These are phyloP conservation scores for Poterioochromonas sp. DNA, from an alignment of 352 stramenopile genomes.

Conservation along the genomic window DNA sequence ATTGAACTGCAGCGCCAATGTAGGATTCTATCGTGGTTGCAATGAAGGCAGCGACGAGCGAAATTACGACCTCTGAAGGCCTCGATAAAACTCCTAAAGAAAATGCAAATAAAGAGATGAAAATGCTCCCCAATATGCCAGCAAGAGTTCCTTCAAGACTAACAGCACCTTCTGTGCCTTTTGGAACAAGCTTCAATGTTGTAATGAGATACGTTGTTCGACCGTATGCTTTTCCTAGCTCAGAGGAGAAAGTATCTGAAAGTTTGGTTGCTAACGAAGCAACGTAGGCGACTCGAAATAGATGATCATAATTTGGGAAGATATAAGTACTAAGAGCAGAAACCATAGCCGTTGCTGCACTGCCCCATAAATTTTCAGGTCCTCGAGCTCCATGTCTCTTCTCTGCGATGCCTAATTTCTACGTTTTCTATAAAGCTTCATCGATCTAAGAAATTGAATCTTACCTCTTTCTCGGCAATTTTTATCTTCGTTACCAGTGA, in stretches of 20 bases:
- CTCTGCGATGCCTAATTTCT: slow-evolving; percentile 58
- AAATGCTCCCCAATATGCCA: slow-evolving; percentile 48
- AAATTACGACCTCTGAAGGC: neutral
- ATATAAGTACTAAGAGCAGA: slow-evolving; percentile 37
- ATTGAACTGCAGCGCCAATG: slow-evolving; percentile 55
- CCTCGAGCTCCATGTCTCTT: slow-evolving; percentile 55
- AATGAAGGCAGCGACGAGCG: neutral
- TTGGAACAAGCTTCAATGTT: slow-evolving; percentile 57
- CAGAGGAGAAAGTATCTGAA: slow-evolving; percentile 63
- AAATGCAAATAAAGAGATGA: slow-evolving; percentile 49
- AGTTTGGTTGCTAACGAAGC: slow-evolving; percentile 65
- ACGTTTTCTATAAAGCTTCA: neutral
- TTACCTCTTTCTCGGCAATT: slow-evolving; percentile 60
- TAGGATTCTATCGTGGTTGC: slow-evolving; percentile 49
- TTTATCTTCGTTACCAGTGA: slow-evolving; percentile 62
- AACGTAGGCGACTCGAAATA: slow-evolving; percentile 48
- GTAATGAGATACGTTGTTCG: slow-evolving; percentile 71
- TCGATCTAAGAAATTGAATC: slow-evolving; percentile 22
- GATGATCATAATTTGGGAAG: slow-evolving; percentile 8
- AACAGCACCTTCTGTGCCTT: slow-evolving; percentile 61
- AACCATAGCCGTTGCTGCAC: slow-evolving; percentile 43
- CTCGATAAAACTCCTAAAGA: slow-evolving; percentile 41
- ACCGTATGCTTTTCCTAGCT: slow-evolving; percentile 69
- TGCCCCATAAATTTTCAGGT: slow-evolving; percentile 67
- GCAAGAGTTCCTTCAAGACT: slow-evolving; percentile 61